Conservation (phyloP, 2,329 filamentous ascomycete species). For the Exophiala sideris region DNA sequence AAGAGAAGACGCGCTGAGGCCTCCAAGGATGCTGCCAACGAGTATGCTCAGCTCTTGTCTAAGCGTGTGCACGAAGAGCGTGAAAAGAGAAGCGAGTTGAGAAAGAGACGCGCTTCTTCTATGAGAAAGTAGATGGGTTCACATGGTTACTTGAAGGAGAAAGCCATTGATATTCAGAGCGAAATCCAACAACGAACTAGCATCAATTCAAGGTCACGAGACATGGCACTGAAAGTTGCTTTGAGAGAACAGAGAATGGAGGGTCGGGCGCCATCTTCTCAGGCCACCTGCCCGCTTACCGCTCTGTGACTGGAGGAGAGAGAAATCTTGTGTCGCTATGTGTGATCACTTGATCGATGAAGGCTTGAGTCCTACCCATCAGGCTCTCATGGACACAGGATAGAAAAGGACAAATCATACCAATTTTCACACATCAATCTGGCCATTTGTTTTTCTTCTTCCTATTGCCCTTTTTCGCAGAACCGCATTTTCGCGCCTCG, state of each 20-base stretch:
- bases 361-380: constrained; percentile 1
- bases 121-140: constrained; percentile 70
- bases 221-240: background rate
- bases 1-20: constrained; percentile 97
- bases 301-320: constrained; percentile 6
- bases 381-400: background rate
- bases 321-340: constrained; percentile 4
- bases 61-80: constrained; percentile 97
- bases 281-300: background rate
- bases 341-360: constrained; percentile 14
- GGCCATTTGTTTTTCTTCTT: background rate
- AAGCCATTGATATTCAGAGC: background rate
- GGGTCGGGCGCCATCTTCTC: background rate
- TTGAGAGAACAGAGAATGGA: background rate
- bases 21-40: constrained; percentile 97
- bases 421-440: background rate
- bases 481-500: no score
- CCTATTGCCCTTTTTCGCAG: no score
- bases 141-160: background rate
- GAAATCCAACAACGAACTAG: background rate
- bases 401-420: constrained; percentile 7
- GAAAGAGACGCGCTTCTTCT: constrained; percentile 95
- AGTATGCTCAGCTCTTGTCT: constrained; percentile 93
- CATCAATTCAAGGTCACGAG: background rate
- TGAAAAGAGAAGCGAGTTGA: constrained; percentile 84